Percentiles rank a stretch among this genome's conserved stretches.
These are phyloP conservation scores for Sporisorium sorghi DNA, from an alignment of 1,284 basidiomycete species.

Conservation along the genomic window DNA sequence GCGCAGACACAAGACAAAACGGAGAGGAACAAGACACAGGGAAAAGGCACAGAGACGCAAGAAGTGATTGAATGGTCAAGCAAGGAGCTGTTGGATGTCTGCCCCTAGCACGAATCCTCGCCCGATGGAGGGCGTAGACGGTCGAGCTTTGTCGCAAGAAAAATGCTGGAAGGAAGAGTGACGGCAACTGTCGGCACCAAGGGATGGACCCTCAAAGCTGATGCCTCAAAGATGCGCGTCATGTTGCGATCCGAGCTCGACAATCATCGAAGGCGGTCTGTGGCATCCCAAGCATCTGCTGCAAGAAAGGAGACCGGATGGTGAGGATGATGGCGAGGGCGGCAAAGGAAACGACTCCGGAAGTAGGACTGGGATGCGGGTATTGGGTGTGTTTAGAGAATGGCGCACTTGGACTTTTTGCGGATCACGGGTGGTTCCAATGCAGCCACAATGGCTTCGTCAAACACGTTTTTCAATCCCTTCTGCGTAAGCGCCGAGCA, in stretches of 20 bases:
- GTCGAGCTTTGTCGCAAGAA: background rate
- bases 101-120: background rate
- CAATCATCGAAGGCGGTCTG: background rate
- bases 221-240: background rate
- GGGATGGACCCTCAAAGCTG: background rate
- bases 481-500: conserved; percentile 99
- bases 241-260: conserved; percentile 2
- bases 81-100: background rate
- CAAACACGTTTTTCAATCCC: conserved; percentile 99
- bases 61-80: background rate
- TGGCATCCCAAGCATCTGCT: conserved; percentile 3
- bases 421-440: conserved; percentile 92
- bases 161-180: background rate
- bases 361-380: conserved; percentile 9
- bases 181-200: background rate
- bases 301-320: background rate
- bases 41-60: conserved; percentile 5
- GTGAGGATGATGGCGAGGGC: background rate
- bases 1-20: conserved; percentile 18
- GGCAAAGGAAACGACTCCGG: conserved; percentile 11
- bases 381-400: conserved; percentile 75
- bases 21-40: conserved; percentile 8
- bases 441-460: conserved; percentile 99
- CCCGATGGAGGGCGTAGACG: background rate
- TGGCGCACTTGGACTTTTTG: conserved; percentile 83